These are phyloP conservation scores for Flaveria ramosissima DNA, from an alignment of 129 eudicot species.

Conservation along the genomic window DNA sequence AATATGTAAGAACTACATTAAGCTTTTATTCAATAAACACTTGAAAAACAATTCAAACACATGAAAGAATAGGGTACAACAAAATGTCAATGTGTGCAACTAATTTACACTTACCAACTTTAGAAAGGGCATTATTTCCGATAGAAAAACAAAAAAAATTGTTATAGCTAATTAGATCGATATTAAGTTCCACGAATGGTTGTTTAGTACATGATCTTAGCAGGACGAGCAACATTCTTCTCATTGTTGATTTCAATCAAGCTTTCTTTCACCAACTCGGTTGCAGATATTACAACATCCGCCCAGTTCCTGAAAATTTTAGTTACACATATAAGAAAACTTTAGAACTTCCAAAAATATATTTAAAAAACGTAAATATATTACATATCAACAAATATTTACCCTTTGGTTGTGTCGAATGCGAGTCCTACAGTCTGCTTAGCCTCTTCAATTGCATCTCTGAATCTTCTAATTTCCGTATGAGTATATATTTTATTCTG, in stretches of 20 bases:
- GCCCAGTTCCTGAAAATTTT: slow-evolving; percentile 62
- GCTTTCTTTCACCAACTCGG: slow-evolving; percentile 59
- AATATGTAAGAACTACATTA: neutral
- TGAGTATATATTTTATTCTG: slow-evolving; percentile 33
- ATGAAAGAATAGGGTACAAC: slow-evolving; percentile 13
- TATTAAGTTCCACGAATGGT: neutral
- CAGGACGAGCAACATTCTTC: slow-evolving; percentile 10
- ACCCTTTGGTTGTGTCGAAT: slow-evolving; percentile 73
- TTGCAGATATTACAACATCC: slow-evolving; percentile 56
- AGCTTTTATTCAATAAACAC: slow-evolving; percentile 11
- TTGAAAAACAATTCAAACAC: neutral
- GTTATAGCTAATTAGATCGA: neutral
- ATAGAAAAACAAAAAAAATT: slow-evolving; percentile 17
- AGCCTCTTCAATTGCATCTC: slow-evolving; percentile 66
- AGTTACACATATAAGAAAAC: neutral
- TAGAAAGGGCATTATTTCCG: neutral
- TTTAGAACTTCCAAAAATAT: neutral
- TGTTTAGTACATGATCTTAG: slow-evolving; percentile 10
- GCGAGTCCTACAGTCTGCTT: slow-evolving; percentile 69
- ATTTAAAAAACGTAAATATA: neutral
- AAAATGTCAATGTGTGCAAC: slow-evolving; percentile 28
- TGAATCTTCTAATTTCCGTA: slow-evolving; percentile 48
- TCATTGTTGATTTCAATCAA: slow-evolving; percentile 51
- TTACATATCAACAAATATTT: neutral
- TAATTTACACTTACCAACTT: slow-evolving; percentile 23